These are phyloP conservation scores for Graphium sp. DNA, from an alignment of 2,329 filamentous ascomycete genomes.

Conservation along the genomic window DNA sequence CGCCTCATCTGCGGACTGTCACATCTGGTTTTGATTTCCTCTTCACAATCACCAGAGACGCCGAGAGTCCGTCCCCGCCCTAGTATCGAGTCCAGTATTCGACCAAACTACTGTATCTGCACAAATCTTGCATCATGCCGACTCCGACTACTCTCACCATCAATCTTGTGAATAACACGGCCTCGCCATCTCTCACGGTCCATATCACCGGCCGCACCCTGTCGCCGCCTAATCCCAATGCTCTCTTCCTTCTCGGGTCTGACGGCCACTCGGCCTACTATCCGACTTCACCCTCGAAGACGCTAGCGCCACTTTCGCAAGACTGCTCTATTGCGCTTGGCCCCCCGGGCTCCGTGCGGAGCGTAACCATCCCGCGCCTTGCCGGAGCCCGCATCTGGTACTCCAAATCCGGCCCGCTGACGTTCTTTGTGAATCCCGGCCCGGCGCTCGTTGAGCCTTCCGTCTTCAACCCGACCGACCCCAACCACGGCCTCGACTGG, in stretches of 20 bases:
- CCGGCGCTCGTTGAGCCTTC: conserved; percentile 61
- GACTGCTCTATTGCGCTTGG: conserved; percentile 51
- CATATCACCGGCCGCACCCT: conserved; percentile 52
- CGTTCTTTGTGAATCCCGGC: conserved; percentile 54
- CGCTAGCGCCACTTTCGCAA: conserved; percentile 30
- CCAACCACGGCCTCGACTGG: conserved; percentile 46
- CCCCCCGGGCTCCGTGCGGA: conserved; percentile 37
- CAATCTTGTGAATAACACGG: conserved; percentile 48
- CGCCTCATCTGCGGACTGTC: no score
- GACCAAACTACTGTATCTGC: no score
- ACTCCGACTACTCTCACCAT: conserved; percentile 32
- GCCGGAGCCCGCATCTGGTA: conserved; percentile 62
- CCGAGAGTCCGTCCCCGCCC: no score
- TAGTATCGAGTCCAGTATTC: no score
- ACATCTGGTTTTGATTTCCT: no score
- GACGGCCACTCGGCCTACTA: conserved; percentile 52
- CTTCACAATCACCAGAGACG: no score
- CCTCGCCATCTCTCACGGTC: conserved; percentile 38
- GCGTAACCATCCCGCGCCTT: conserved; percentile 50
- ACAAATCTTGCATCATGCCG: no score
- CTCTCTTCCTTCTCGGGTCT: conserved; percentile 42
- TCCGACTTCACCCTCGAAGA: conserved; percentile 37
- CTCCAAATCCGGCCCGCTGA: conserved; percentile 39
- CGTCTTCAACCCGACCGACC: conserved; percentile 46
- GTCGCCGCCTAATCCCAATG: conserved; percentile 40